Base-by-base conservation (phyloP, 768 basidiomycete species). In the Pleurotus tuber-regium region DNA sequence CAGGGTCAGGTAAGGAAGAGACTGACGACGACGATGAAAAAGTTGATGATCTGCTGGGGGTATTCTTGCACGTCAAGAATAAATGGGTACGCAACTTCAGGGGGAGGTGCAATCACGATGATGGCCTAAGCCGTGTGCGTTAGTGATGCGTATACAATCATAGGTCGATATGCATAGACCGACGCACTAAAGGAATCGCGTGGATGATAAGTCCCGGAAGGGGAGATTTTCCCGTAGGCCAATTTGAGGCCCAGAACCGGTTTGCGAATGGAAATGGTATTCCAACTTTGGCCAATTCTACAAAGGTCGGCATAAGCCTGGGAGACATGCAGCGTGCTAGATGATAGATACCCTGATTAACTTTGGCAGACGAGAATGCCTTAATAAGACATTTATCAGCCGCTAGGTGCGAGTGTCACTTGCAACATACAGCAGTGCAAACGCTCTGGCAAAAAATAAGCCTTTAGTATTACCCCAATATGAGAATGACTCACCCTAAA, bases 261-360 rank as follows among this genome's bases (percentile, higher is more conserved):
- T 78, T 82, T 2, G 78, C 79, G 47, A 81, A 81, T 0, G 81
- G 80, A 0, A 83, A 70, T 8, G 80, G 81, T 14, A 83, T 66
- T 1, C 82, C 82, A 59, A 82, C 82, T 53, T 84, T 84, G 4
- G 82, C 82, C 3, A 84, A 73, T 47, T 83, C 82, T 77, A 48
- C 29, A 44, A 1, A 19, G 8, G 2, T 14, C n/a, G 26, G 26
- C 7, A 11, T 25, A 46, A 2, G 36, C 7, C 10, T 16, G 12
- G 10, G 14, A 48, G 28, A 30, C 2, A 19, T 26, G 14, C 16
- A 31, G 31, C 51, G 3, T 35, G 14, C 16, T 14, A 18, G 29
- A 26, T 12, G 43, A 23, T 4, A 2, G 12, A 9, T 21, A 70
- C 75, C 74, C 67, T 83, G 82, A 50, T 82, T 82, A 2, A 83